Conservation (phyloP, 1,284 basidiomycete genomes). For the Rhodotorula glutinis region DNA sequence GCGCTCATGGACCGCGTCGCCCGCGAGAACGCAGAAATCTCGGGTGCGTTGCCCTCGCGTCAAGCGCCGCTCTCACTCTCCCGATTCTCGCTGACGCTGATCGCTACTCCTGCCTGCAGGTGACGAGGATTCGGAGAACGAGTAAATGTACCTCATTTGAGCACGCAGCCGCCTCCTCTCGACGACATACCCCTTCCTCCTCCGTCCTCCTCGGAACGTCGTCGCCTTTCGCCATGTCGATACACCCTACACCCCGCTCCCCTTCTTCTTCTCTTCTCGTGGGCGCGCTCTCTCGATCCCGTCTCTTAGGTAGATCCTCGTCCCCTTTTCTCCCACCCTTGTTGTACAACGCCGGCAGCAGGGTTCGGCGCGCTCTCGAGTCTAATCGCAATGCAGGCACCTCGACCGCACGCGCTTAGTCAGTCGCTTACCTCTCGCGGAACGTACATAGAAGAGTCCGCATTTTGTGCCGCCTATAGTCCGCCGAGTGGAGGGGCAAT, state of each 20-base stretch:
- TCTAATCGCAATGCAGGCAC: too few species aligned
- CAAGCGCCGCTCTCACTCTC: too few species aligned
- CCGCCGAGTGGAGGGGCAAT: too few species aligned
- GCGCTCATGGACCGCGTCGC: slow-evolving; percentile 90
- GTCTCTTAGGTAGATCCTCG: not conserved
- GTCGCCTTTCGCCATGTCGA: not conserved
- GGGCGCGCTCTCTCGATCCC: too few species aligned
- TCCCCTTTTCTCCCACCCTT: not conserved
- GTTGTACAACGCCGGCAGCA: not conserved
- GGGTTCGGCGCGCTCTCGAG: not conserved
- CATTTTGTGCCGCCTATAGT: too few species aligned
- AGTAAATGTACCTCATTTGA: slow-evolving; percentile 17
- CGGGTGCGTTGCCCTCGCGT: slow-evolving; percentile 53
- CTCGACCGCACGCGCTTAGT: too few species aligned
- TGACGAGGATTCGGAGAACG: slow-evolving; percentile 40
- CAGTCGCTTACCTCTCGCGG: too few species aligned
- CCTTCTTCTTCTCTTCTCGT: too few species aligned
- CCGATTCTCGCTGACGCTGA: not conserved
- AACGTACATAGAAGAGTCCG: too few species aligned
- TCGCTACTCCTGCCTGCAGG: not conserved
- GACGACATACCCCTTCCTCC: not conserved
- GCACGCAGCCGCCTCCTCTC: too few species aligned
- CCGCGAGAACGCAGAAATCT: slow-evolving; percentile 87
- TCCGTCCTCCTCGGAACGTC: too few species aligned
- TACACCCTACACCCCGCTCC: too few species aligned